These are phyloP conservation scores for Colletotrichum karsti DNA, from an alignment of 2,329 filamentous ascomycete genomes.

Conservation along the genomic window DNA sequence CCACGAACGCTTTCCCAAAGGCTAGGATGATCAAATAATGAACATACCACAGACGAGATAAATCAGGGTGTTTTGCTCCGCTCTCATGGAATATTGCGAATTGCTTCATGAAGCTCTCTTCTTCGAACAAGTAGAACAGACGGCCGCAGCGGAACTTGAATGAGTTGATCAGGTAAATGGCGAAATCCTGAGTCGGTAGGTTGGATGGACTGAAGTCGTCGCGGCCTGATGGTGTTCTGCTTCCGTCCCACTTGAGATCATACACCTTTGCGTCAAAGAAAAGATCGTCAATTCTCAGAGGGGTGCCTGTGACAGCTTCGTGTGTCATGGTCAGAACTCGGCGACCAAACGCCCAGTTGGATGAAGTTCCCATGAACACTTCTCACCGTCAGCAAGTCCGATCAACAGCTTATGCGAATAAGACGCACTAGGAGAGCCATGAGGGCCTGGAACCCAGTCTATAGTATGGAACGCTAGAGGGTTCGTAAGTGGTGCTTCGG, in stretches of 20 bases:
- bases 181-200: slow-evolving; percentile 27
- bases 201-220: neutral
- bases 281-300: neutral
- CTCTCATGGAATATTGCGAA: neutral
- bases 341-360: neutral
- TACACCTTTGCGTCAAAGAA: neutral
- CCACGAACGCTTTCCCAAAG: neutral
- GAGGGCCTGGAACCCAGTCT: neutral
- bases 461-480: neutral
- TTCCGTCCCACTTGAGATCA: neutral
- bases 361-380: neutral
- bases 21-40: neutral
- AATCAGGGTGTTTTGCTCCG: neutral
- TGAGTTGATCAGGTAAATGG: slow-evolving; percentile 60
- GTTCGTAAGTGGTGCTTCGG: neutral
- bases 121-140: slow-evolving; percentile 62
- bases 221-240: neutral
- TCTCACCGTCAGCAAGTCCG: too few relatives aligned
- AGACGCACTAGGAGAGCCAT: neutral
- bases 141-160: slow-evolving; percentile 65
- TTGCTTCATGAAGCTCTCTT: slow-evolving; percentile 53
- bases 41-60: neutral
- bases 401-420: too few relatives aligned
- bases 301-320: neutral
- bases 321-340: neutral